Conservation (phyloP, 495 filamentous ascomycete species). For the Tuber umbilicatum region DNA sequence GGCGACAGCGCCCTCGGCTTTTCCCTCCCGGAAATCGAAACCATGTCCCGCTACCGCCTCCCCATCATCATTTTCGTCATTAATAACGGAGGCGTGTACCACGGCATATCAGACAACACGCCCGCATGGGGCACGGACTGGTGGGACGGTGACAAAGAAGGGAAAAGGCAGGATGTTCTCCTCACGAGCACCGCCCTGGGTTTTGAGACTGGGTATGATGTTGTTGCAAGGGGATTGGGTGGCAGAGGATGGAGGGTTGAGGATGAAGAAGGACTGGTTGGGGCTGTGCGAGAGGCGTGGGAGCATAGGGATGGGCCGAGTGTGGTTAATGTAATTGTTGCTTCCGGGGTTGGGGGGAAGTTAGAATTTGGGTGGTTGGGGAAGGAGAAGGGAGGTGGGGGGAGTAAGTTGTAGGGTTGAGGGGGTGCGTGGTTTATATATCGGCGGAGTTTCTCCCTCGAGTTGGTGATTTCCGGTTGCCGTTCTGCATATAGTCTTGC, state of each 20-base stretch:
- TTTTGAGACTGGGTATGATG: conserved; percentile 56
- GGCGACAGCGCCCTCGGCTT: conserved; percentile 61
- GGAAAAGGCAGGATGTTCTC: conserved; percentile 41
- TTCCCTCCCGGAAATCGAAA: conserved; percentile 61
- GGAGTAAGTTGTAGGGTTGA: conserved; percentile 28
- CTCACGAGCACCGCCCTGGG: conserved; percentile 54
- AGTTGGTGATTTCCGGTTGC: too few species aligned
- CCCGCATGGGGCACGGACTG: conserved; percentile 40
- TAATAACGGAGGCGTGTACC: conserved; percentile 62
- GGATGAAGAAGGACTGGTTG: conserved; percentile 51
- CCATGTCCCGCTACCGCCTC: conserved; percentile 58
- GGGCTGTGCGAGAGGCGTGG: conserved; percentile 53
- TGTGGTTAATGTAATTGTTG: conserved; percentile 58
- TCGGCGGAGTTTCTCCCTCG: neutral
- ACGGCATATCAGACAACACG: conserved; percentile 50
- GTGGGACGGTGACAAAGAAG: conserved; percentile 41
- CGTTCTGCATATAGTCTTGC: too few species aligned
- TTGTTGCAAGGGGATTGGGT: conserved; percentile 54
- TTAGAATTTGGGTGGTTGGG: too few species aligned
- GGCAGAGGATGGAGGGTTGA: conserved; percentile 53
- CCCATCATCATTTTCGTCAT: conserved; percentile 58
- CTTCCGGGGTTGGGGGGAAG: conserved; percentile 51
- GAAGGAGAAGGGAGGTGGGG: conserved; percentile 4
- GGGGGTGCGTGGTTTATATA: neutral
- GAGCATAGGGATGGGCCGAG: conserved; percentile 47